Base-by-base conservation (phyloP, 1,139 yeast species). In the Geotrichum phurueaensis region DNA sequence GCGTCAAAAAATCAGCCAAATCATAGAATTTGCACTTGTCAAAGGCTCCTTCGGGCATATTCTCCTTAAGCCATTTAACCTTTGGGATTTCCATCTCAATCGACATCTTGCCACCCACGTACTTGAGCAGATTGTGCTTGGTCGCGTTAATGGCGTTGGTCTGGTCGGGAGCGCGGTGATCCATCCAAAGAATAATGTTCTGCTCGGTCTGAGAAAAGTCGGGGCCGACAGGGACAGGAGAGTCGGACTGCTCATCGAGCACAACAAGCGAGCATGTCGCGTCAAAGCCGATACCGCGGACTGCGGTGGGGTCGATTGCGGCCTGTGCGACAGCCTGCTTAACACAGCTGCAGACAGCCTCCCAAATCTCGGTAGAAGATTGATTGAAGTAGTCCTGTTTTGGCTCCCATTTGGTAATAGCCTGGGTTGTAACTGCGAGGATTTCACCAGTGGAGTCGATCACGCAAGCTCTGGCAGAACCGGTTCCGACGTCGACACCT, bases 71-170 rank as follows among this genome's bases (percentile, higher is more conserved):
- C 99, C 99, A 94, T 75, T 89, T 88, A 76, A 91, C 92, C 76
- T 94, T 94, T 64, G 99, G 99, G 67, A 94, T 81, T 72, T 94
- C 98, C 98, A 92, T 92, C 75, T 94, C 99, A 70, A 94, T 86
- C 56, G 97, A 90, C 97, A 94, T 92, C 69, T 86, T 88, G 22
- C 99, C 99, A 58, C 99, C 99, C 15, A 94, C 99, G 71, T 90
- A 94, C 73, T 89, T 87, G 69, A 94, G 81, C 64, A 89, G 82
- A 69, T 83, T 84, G 72, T 90, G 96, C 51, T 82, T 82, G 0
- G 96, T 87, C 54, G 86, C 84, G 73, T 92, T 92, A 73, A 94
- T 91, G 60, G 78, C 81, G 64, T 83, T 77, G 23, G 97, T 91
- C 73, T 92, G 97, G n/a, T 79, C 79, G n/a, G 80, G 85, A 0